Base-by-base conservation (phyloP, 495 filamentous ascomycete genomes). In the Glarea lozoyensis region DNA sequence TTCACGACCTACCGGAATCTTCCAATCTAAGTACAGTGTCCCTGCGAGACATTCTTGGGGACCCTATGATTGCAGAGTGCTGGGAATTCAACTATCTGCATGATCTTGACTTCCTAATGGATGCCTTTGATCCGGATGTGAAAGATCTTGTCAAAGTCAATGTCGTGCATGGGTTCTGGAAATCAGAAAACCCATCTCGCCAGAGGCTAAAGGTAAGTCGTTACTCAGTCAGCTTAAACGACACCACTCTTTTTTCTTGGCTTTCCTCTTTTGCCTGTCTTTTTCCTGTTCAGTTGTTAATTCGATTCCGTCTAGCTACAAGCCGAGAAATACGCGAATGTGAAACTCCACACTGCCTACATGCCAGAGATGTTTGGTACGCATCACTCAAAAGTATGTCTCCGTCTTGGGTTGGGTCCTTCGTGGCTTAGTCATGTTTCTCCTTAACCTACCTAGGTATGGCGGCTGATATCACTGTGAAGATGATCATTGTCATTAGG, bases 21-120 rank as follows among this genome's bases (percentile, higher is more conserved):
- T 60, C 66, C 4, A 94, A 95, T 64, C 61, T 72, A 40, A 82
- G 82, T 56, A 70, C 86, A 0, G 59, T 92, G 31, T 68, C 67
- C 4, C 63, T 94, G 17, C 66, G 66, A 15, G 82, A 88, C 43
- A 75, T 95, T 40, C 72, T 95, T 2, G 79, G 84, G 1, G 81
- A 93, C 57, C 84, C 86, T 0, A 69, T 90, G 56, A 88, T 95
- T 40, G 67, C 73, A 25, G 84, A 92, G 60, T 86, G 82, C 52
- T 95, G 88, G 88, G 73, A 86, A 29, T 94, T 95, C 61, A 94
- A 94, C 53, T 94, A 81, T 54, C 64, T 89, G 2, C 80, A 90
- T 54, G 82, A 94, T 63, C 64, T 94, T 18, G 75, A 86, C 43
- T 95, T 88, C 54, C 62, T 72, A 12, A 66, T 72, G 67, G 35